Percentiles rank a stretch among this genome's conserved stretches.
Conservation (phyloP, 495 filamentous ascomycete species). For the Staphylotrichum tortipilum region DNA sequence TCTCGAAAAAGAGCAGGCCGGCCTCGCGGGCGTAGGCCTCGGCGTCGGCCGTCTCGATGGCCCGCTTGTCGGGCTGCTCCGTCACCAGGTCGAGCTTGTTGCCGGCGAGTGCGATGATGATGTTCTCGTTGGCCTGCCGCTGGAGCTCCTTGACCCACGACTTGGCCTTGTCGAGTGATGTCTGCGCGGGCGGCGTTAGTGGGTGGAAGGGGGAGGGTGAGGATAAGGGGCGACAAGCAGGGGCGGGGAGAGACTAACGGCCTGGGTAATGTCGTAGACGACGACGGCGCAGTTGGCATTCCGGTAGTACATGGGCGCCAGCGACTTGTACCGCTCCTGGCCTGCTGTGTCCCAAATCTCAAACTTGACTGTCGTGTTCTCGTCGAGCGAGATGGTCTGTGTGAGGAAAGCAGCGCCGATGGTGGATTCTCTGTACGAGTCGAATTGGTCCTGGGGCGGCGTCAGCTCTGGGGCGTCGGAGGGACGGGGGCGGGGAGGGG, state of each 20-base stretch:
- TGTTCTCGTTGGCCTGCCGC: conserved; percentile 97
- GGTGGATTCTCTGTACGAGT: conserved; percentile 97
- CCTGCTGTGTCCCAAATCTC: conserved; percentile 99
- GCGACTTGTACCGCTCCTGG: conserved; percentile 95
- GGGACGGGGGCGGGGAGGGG: too few relatives aligned
- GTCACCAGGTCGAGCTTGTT: conserved; percentile 95
- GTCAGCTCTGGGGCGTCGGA: conserved; percentile 11
- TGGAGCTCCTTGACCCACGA: conserved; percentile 99
- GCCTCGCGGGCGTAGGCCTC: conserved; percentile 92
- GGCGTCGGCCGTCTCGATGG: conserved; percentile 77
- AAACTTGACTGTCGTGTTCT: conserved; percentile 97
- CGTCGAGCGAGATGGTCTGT: conserved; percentile 95
- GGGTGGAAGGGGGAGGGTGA: too few relatives aligned
- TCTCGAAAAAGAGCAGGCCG: conserved; percentile 92
- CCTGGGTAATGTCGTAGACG: conserved; percentile 98
- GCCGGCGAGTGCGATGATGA: conserved; percentile 93
- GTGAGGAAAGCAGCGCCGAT: conserved; percentile 98
- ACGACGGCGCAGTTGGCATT: conserved; percentile 99
- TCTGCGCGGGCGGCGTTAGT: conserved; percentile 53
- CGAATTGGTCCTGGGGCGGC: conserved; percentile 82
- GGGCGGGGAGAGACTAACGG: conserved; percentile 42
- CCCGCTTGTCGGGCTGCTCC: conserved; percentile 86
- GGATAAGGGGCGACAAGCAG: too few relatives aligned
- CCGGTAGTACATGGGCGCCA: conserved; percentile 98
- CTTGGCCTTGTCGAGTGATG: conserved; percentile 96